Evolutionary conservation across 176 grass and related monocot genomes (phyloP), one percentile per base, ranked within the genome.

Genomic region (Ampelocalamus luodianensis): DNA sequence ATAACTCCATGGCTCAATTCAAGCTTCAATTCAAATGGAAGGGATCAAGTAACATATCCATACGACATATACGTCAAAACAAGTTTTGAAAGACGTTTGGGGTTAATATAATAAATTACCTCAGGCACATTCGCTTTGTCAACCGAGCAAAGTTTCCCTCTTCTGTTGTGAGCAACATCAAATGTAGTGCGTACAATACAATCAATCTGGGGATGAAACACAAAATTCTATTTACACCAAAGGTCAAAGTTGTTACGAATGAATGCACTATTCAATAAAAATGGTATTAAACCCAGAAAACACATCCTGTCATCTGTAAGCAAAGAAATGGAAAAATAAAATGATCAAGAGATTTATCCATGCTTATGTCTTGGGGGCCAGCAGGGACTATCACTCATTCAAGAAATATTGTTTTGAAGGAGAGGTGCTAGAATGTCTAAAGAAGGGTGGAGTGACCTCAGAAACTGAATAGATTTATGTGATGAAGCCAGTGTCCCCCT

Each of bases 91-190:
- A 85, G 50, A 53, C 1, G 5, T 65, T 76, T 84, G 3, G 22
- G 42, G 79, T 45, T 71, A 63, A 7, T 36, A 81, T 16, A 73
- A 65, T 64, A 32, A 72, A n/a, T 15, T 88, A 97, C 96, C 93
- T 96, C 93, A 78, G 94, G 77, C 17, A 96, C 96, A 90, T 96
- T 99, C 5, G 93, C 96, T 83, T 99, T 99, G 85, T 99, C 93
- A 40, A 99, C 96, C 2, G 93, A 96, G 71, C 93, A 99, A 3
- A 99, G 58, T 66, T 89, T 94, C 5, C 93, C 91, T 48, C 61
- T 70, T 79, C 93, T 82, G 83, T 99, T 99, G 61, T 86, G 88
- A 77, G 96, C 90, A 87, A 99, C 90, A 53, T 94, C 90, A 94
- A 99, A 96, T 84, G 91, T 88, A 77, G 92, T 81, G 10, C 86